A percentile compares a stretch with the other conserved stretches of the same genome.
Evolutionary conservation across 2,329 filamentous ascomycete species (phyloP).

Genomic region (Colletotrichum sp.): DNA sequence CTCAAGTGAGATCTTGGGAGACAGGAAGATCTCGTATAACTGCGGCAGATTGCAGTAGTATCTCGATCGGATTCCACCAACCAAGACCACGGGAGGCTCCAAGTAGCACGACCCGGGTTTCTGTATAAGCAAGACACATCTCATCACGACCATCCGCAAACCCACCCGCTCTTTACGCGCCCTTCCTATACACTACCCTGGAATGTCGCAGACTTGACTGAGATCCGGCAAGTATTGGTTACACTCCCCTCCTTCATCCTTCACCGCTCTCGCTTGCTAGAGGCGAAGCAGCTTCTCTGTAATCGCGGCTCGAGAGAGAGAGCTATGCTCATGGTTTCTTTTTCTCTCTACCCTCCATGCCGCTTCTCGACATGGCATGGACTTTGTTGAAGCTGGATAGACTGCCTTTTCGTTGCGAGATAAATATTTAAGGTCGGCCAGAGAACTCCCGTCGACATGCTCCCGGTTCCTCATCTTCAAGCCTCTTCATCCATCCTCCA

Average conservation of each 20-base stretch:
- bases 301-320: neutral
- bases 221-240: constrained; percentile 25
- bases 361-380: neutral
- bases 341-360: neutral
- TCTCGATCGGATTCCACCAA: constrained; percentile 23
- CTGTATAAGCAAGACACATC: constrained; percentile 20
- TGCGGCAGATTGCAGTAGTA: constrained; percentile 23
- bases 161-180: constrained; percentile 12
- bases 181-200: constrained; percentile 18
- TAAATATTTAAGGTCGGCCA: constrained; percentile 6
- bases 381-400: neutral
- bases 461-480: neutral
- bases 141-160: constrained; percentile 14
- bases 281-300: neutral
- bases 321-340: constrained; percentile 11
- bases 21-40: constrained; percentile 26
- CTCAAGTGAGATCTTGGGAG: constrained; percentile 17
- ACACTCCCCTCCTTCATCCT: constrained; percentile 20
- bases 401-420: neutral
- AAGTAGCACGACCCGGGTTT: constrained; percentile 19
- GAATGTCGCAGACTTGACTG: constrained; percentile 24
- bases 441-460: neutral
- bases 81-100: constrained; percentile 21
- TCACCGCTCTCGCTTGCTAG: constrained; percentile 24
- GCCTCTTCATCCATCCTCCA: neutral